These are phyloP conservation scores for Xylariales sp. DNA, from an alignment of 2,329 filamentous ascomycete genomes.

Conservation along the genomic window DNA sequence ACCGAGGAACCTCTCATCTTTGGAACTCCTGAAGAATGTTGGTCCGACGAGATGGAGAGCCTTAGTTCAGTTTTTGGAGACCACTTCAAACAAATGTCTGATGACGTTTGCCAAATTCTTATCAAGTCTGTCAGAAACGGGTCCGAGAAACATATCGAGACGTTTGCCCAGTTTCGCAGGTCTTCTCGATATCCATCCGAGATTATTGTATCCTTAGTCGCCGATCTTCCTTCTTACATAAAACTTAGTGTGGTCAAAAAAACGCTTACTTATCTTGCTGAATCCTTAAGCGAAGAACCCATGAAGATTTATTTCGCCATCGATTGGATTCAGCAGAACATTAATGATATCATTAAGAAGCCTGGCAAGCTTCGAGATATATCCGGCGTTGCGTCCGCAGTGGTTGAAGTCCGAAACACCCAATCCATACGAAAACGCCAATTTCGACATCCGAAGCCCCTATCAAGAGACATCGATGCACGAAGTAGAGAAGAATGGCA, in stretches of 20 bases:
- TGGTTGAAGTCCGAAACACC: conserved; percentile 62
- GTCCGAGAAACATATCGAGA: conserved; percentile 61
- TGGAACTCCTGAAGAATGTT: conserved; percentile 70
- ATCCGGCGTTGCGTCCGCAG: conserved; percentile 78
- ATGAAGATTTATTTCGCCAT: conserved; percentile 90
- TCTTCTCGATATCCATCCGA: conserved; percentile 78
- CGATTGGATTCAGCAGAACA: conserved; percentile 90
- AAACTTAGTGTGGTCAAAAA: conserved; percentile 87
- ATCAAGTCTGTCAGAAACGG: conserved; percentile 68
- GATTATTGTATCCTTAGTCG: conserved; percentile 75
- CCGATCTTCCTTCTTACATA: conserved; percentile 88
- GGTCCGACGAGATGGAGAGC: conserved; percentile 87
- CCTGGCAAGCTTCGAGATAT: conserved; percentile 88
- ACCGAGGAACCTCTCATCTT: conserved; percentile 59
- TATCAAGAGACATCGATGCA: conserved; percentile 71
- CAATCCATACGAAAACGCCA: conserved; percentile 50
- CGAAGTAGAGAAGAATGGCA: conserved; percentile 76
- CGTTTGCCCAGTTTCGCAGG: conserved; percentile 74
- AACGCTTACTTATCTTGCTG: conserved; percentile 76
- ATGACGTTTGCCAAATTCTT: conserved; percentile 75
- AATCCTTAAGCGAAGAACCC: conserved; percentile 80
- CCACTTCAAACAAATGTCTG: conserved; percentile 70
- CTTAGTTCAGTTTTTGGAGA: conserved; percentile 89
- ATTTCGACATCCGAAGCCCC: conserved; percentile 65
- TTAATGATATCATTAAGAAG: conserved; percentile 83